Conservation (phyloP, 1,284 basidiomycete species). For the Sporisorium exsertum region DNA sequence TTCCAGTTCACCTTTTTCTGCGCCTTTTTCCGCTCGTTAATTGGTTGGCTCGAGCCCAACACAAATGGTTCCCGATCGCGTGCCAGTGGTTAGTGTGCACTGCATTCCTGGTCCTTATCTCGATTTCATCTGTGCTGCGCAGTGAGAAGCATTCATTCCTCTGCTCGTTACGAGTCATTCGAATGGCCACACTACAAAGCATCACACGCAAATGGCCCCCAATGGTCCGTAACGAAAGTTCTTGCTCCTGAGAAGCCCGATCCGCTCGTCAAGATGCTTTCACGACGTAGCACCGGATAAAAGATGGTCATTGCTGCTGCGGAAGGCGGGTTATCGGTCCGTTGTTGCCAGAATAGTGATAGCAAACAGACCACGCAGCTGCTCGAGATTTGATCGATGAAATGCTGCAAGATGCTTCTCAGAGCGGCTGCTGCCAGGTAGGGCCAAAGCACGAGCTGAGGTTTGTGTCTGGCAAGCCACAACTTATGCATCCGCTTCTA, state of each 20-base stretch:
- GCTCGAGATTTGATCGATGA: not conserved
- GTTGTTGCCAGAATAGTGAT: not conserved
- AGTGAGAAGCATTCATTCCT: not conserved
- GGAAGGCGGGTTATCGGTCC: no score
- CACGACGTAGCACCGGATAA: not conserved
- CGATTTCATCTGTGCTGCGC: conserved; percentile 1
- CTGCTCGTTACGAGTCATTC: not conserved
- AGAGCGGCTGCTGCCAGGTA: not conserved
- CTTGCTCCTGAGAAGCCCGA: no score
- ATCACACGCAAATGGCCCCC: no score
- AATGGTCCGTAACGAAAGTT: no score
- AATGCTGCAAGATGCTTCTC: not conserved
- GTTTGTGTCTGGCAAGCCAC: not conserved
- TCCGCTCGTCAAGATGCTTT: not conserved
- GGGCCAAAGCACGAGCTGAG: not conserved
- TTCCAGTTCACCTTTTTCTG: not conserved
- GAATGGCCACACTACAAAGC: not conserved
- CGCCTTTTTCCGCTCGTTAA: not conserved
- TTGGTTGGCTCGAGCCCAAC: conserved; percentile 33
- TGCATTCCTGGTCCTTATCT: not conserved
- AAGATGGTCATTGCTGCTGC: no score
- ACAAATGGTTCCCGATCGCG: not conserved
- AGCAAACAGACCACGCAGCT: not conserved
- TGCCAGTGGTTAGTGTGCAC: not conserved
- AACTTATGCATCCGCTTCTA: not conserved